Evolutionary conservation across 2,329 filamentous ascomycete species (phyloP).

Genomic region (Corynespora cassiicola): DNA sequence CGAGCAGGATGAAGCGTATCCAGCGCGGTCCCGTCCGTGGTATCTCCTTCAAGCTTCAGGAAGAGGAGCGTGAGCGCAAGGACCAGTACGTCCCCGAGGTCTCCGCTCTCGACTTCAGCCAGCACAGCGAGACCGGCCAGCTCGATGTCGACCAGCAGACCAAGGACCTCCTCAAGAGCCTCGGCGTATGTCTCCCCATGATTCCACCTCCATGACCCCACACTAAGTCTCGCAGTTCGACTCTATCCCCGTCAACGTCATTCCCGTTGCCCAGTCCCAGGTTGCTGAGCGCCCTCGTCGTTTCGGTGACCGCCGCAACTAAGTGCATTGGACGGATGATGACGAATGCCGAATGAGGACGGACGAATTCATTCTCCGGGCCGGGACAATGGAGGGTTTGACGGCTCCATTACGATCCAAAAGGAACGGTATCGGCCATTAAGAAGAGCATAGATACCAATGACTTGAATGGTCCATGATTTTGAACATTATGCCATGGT

Average conservation of each 20-base stretch:
- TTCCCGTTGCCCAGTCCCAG: slow-evolving; percentile 85
- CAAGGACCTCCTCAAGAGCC: slow-evolving; percentile 98
- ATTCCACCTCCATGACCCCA: slow-evolving; percentile 3
- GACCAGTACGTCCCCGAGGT: slow-evolving; percentile 99
- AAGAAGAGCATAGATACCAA: too few species aligned
- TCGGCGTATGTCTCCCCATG: slow-evolving; percentile 76
- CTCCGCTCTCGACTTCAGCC: slow-evolving; percentile 93
- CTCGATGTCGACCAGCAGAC: slow-evolving; percentile 94
- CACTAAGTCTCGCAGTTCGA: slow-evolving; percentile 72
- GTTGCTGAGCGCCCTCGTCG: slow-evolving; percentile 77
- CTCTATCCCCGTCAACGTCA: slow-evolving; percentile 90
- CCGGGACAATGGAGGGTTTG: too few species aligned
- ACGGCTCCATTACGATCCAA: too few species aligned
- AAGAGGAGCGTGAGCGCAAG: slow-evolving; percentile 99
- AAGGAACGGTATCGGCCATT: too few species aligned
- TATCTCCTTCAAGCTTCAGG: slow-evolving; percentile 99
- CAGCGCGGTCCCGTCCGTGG: slow-evolving; percentile 97
- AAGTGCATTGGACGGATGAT: too few species aligned
- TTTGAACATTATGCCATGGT: too few species aligned
- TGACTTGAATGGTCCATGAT: too few species aligned
- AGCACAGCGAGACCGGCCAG: slow-evolving; percentile 87
- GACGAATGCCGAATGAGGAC: too few species aligned
- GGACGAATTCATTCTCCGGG: too few species aligned
- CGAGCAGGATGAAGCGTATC: slow-evolving; percentile 93
- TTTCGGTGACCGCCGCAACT: slow-evolving; percentile 70